phyloP scores from a whole-genome alignment of 2,329 filamentous ascomycete genomes.

The Dendrostoma leiphaemia region DNA sequence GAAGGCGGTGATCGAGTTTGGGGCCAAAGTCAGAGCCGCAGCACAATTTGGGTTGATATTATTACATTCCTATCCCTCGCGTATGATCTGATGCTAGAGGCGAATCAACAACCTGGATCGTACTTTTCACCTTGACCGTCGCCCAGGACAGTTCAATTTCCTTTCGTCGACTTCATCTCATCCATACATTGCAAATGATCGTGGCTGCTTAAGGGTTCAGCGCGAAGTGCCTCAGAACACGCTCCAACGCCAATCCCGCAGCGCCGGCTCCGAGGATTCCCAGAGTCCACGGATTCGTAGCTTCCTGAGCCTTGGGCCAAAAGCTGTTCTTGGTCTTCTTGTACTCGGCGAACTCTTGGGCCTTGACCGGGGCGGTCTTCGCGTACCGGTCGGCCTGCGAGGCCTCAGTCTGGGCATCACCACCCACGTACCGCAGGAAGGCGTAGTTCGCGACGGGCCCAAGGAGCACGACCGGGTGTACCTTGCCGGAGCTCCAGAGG shows the following conservation, averaged over 20 bases:
- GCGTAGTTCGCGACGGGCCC: constrained; percentile 57
- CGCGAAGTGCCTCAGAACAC: constrained; percentile 7
- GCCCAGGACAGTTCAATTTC: no score
- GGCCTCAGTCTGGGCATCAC: constrained; percentile 54
- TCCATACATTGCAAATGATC: no score
- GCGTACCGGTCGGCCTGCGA: constrained; percentile 54
- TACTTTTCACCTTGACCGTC: no score
- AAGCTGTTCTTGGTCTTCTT: constrained; percentile 56
- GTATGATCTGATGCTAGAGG: no score
- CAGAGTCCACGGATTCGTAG: constrained; percentile 56
- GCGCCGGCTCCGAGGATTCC: constrained; percentile 48
- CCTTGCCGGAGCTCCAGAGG: constrained; percentile 52
- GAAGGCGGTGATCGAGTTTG: no score
- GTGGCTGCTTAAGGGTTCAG: constrained; percentile 5
- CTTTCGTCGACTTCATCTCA: no score
- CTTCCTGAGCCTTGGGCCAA: constrained; percentile 51
- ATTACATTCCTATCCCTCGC: no score
- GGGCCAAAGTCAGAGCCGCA: no score
- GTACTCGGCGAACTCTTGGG: constrained; percentile 51
- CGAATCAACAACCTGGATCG: no score
- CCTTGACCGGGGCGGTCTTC: constrained; percentile 47
- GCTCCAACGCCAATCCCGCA: constrained; percentile 46
- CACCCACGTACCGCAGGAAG: constrained; percentile 55
- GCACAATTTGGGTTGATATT: no score
- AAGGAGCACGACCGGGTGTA: constrained; percentile 52